Percentiles rank a stretch among this genome's conserved stretches.
These are phyloP conservation scores for Escallonia herrerae DNA, from an alignment of 129 eudicot genomes.

Conservation along the genomic window DNA sequence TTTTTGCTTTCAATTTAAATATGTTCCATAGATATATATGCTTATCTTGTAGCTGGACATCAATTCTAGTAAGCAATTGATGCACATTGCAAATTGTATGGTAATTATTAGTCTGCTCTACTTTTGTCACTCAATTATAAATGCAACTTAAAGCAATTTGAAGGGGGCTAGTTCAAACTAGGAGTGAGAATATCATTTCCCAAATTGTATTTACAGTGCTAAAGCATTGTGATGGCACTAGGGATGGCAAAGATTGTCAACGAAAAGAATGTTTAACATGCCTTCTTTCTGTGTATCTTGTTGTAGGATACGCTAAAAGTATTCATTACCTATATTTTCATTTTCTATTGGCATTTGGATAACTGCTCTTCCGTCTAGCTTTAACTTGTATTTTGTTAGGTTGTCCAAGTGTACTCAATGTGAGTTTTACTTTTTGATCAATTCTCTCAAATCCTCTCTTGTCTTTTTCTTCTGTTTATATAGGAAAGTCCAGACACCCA, in stretches of 20 bases:
- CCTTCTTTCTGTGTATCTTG: too few species aligned
- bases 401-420: background rate
- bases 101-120: too few species aligned
- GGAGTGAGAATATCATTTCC: background rate
- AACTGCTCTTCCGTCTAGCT: too few species aligned
- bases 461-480: constrained; percentile 4
- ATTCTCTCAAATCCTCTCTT: background rate
- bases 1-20: background rate
- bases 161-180: background rate
- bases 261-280: too few species aligned
- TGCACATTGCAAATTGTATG: too few species aligned
- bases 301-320: background rate
- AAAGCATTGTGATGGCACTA: too few species aligned
- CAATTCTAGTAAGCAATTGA: background rate
- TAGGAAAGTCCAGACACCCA: constrained; percentile 32
- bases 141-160: too few species aligned
- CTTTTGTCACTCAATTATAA: too few species aligned
- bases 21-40: background rate
- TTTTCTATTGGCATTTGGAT: background rate
- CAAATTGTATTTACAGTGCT: too few species aligned
- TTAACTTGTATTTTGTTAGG: too few species aligned
- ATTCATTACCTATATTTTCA: background rate
- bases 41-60: background rate
- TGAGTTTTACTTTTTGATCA: constrained; percentile 7
- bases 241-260: too few species aligned